Evolutionary conservation across 352 stramenopile genomes (phyloP), one percentile per base, ranked within the genome.

Genomic region (Plasmopara viticola): DNA sequence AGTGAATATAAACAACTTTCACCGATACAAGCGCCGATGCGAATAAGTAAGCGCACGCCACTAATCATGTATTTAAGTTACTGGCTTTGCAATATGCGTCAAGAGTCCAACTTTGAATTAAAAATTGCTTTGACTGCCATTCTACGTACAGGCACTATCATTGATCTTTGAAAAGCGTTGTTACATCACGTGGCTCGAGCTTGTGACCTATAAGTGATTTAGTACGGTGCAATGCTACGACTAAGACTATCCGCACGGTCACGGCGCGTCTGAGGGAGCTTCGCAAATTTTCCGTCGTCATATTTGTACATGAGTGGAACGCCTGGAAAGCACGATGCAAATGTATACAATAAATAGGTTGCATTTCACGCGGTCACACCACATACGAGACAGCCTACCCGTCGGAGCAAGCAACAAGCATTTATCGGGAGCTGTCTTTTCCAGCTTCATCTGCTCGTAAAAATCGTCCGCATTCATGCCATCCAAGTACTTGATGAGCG

Each of bases 241-340:
- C 70, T 87, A 47, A 90, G 64, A 44, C 79, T 90, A 60, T 87
- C 78, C 14, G 81, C 76, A 25, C 81, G 78, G 39, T 89, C 81
- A 34, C 78, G 78, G 54, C 68, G 74, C 29, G 78, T 83, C 59
- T 87, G 78, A 15, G 78, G 71, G 10, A 89, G 70, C 58, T 89
- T 89, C 41, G 53, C 55, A 50, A 90, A 88, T 41, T 71, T 67
- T n/a, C 74, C 75, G 15, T 86, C 75, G 10, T 83, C 62, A 53
- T 86, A 92, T 64, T 78, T 83, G 60, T 92, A 92, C 73, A 92
- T 88, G 48, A 92, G 60, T 37, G 81, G 81, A 54, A 92, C 78
- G 15, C 81, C 80, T 89, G 43, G 3, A 18, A 10, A 58, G 29
- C 43, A 25, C 44, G 15, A 9, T 17, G 51, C 33, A 54, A 57